These are phyloP conservation scores for Chlorella sp. DNA, from an alignment of 139 green algal genomes.

Conservation along the genomic window DNA sequence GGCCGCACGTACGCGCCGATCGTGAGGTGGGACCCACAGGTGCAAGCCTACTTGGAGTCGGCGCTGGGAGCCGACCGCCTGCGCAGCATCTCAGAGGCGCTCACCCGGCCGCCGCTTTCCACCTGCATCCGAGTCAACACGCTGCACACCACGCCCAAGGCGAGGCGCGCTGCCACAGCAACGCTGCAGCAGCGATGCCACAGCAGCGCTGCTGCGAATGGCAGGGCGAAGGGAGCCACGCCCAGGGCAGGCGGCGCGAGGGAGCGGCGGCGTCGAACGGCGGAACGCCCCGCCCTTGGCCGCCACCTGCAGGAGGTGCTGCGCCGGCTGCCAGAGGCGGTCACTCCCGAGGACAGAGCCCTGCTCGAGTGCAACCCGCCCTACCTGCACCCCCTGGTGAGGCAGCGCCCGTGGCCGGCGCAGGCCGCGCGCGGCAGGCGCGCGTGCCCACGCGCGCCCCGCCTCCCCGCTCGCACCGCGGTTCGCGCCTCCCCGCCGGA, in stretches of 20 bases:
- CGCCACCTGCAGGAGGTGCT: constrained; percentile 21
- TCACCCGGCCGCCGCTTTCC: constrained; percentile 56
- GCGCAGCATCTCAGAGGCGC: constrained; percentile 35
- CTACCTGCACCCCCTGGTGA: constrained; percentile 34
- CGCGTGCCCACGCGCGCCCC: no score
- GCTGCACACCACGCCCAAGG: constrained; percentile 48
- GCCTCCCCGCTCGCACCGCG: no score
- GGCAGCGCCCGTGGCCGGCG: no score
- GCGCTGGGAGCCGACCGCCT: constrained; percentile 54
- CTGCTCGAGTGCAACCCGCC: not conserved
- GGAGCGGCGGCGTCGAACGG: no score
- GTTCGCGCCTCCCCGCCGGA: no score
- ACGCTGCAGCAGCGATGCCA: no score
- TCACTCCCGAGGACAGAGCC: not conserved
- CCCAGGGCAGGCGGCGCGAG: no score
- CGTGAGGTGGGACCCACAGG: constrained; percentile 32
- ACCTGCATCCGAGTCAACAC: constrained; percentile 80
- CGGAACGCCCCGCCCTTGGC: not conserved
- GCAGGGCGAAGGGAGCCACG: no score
- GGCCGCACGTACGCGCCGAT: constrained; percentile 11
- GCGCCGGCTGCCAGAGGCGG: constrained; percentile 1
- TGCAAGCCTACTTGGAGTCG: constrained; percentile 56
- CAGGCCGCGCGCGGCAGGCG: no score
- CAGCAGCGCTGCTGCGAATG: no score
- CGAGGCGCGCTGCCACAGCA: no score